phyloP scores from a whole-genome alignment of 345 rosid genomes.

The Nasturtium officinale region DNA sequence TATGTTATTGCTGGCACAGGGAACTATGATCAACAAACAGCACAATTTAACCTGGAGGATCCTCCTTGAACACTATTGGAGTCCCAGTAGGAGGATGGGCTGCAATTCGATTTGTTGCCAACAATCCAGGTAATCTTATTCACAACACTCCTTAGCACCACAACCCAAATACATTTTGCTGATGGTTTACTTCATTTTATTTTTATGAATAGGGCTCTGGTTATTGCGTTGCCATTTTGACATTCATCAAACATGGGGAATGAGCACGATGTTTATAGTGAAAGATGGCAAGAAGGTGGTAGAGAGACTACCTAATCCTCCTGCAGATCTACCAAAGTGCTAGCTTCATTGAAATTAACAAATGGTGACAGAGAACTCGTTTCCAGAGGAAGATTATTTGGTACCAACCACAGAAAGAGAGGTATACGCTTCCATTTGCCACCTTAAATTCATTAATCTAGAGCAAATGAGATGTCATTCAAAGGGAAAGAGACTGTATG shows the following conservation, averaged over 20 bases:
- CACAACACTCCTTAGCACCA: slow-evolving; percentile 26
- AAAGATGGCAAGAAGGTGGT: slow-evolving; percentile 59
- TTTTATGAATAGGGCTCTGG: slow-evolving; percentile 65
- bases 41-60: slow-evolving; percentile 63
- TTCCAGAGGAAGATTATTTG: slow-evolving; percentile 9
- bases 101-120: slow-evolving; percentile 71
- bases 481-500: slow-evolving; percentile 19
- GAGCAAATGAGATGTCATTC: slow-evolving; percentile 21
- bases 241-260: slow-evolving; percentile 80
- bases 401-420: slow-evolving; percentile 1
- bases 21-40: slow-evolving; percentile 59
- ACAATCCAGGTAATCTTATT: slow-evolving; percentile 68
- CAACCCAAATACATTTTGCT: slow-evolving; percentile 16
- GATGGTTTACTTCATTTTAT: slow-evolving; percentile 19
- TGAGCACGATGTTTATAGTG: slow-evolving; percentile 71
- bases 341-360: slow-evolving; percentile 43
- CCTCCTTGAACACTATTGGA: slow-evolving; percentile 91
- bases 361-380: slow-evolving; percentile 14
- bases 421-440: slow-evolving; percentile 7
- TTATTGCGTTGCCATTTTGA: slow-evolving; percentile 87
- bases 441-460: slow-evolving; percentile 4
- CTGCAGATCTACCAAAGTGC: slow-evolving; percentile 74
- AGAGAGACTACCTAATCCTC: slow-evolving; percentile 78
- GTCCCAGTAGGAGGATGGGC: slow-evolving; percentile 97
- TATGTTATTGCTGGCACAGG: slow-evolving; percentile 79